Base-by-base conservation (phyloP, 2,329 filamentous ascomycete species). In the Thielaviopsis punctulata region DNA sequence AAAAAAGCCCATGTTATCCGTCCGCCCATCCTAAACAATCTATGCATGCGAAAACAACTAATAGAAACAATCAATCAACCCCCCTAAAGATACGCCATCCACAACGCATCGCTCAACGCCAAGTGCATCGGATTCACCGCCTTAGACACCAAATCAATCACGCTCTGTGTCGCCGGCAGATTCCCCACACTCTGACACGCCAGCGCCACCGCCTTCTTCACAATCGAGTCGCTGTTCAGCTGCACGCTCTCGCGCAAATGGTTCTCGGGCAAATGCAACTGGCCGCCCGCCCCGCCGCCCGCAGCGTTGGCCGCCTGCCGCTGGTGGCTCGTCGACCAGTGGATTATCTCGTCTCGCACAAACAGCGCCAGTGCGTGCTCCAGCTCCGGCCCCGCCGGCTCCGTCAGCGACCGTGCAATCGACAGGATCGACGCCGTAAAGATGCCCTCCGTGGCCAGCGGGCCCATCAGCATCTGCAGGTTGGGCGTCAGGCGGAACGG, bases 401-500 rank as follows among this genome's bases (percentile, higher is more conserved):
- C 89, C 12, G 89, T 93, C 56, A 98, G 75, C 67, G 87, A 95
- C 46, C 92, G 80, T 6, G 90, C 90, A 62, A 98, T 95, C 1
- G 89, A 88, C 89, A 98, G 95, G 60, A 99, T 77, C 1, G 87
- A 83, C 60, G 85, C 86, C n/a, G 85, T 84, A 66, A 93, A 98
- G 63, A 98, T 93, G 55, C 92, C 92, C 65, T 99, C 92, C 2
- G 88, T 92, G 12, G 90, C 88, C 59, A 98, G 76, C 4, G 93
- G 92, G 2, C 93, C 93, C 84, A 99, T 93, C 44, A 98, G 73
- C 1, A 84, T 89, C 69, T 98, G 92, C 52, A 99, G 73, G 64
- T 96, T 98, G 49, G 92, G 92, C 23, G 90, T 96, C 39, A 98
- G 77, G 36, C 92, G 86, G 84, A 98, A 98, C 2, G 92, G 92